Conservation (phyloP, 768 basidiomycete genomes). For the Lentinula raphanica region DNA sequence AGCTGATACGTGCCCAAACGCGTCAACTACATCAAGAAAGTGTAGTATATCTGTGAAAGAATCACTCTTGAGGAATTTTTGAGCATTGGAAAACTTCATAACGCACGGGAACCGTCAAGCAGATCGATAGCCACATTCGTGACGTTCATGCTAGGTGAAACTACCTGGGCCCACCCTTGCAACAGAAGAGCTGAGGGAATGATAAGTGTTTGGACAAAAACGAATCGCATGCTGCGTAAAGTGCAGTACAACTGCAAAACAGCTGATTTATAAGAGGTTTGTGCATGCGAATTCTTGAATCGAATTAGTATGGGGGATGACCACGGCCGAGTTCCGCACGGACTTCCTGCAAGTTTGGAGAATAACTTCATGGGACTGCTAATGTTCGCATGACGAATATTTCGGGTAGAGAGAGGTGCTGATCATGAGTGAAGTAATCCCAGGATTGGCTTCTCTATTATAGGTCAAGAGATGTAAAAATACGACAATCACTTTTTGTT, state of each 20-base stretch:
- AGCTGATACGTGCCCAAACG: slow-evolving; percentile 18
- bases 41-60: slow-evolving; percentile 14
- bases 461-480: too few species aligned
- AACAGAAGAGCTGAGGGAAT: neutral
- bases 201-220: neutral
- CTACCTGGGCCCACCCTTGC: neutral
- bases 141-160: slow-evolving; percentile 4
- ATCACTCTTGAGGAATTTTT: neutral
- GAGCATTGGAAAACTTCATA: neutral
- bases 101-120: slow-evolving; percentile 13
- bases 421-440: neutral
- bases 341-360: neutral
- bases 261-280: neutral
- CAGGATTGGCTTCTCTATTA: neutral
- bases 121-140: slow-evolving; percentile 12
- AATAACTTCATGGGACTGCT: neutral
- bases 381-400: neutral
- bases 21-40: slow-evolving; percentile 17
- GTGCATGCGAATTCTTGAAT: neutral
- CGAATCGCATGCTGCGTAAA: neutral
- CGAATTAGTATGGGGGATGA: neutral
- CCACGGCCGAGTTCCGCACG: neutral
- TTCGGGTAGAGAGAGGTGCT: neutral
- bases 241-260: neutral
- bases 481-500: neutral